phyloP scores from a whole-genome alignment of 2,329 filamentous ascomycete species.

The Neoarthrinium moseri region DNA sequence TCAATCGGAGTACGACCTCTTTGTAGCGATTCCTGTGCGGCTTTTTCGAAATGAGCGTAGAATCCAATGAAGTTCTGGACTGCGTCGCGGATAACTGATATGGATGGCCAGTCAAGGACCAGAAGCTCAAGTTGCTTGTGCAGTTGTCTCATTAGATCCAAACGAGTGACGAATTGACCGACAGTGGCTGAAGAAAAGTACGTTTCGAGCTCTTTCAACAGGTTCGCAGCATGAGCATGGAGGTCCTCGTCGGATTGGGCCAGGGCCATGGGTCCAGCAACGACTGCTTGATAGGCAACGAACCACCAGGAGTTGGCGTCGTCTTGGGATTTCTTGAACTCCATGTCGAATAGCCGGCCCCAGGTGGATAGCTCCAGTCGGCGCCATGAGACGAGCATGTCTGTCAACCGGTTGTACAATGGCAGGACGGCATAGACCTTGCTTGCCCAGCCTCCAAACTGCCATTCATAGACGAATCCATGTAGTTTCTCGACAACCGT shows the following conservation, averaged over 20 bases:
- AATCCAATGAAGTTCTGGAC: constrained; percentile 76
- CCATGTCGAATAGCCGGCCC: constrained; percentile 83
- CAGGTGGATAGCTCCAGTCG: constrained; percentile 89
- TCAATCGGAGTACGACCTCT: constrained; percentile 75
- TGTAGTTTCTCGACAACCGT: constrained; percentile 87
- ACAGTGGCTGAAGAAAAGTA: constrained; percentile 80
- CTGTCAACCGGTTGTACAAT: constrained; percentile 76
- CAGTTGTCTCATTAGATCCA: constrained; percentile 67
- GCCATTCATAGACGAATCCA: constrained; percentile 86
- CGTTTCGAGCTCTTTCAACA: constrained; percentile 73
- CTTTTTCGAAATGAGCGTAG: constrained; percentile 68
- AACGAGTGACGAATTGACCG: constrained; percentile 74
- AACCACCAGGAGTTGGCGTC: constrained; percentile 95
- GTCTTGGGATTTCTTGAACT: constrained; percentile 71
- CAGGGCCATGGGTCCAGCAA: constrained; percentile 72
- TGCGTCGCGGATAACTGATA: constrained; percentile 60
- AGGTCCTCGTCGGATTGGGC: constrained; percentile 59
- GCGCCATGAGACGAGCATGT: constrained; percentile 83
- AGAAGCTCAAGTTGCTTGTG: constrained; percentile 65
- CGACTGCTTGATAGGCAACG: constrained; percentile 85
- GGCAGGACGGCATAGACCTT: constrained; percentile 67
- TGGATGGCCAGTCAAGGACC: constrained; percentile 53
- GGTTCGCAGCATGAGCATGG: constrained; percentile 60
- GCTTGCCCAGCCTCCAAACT: constrained; percentile 81
- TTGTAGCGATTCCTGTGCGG: constrained; percentile 62